phyloP scores from a whole-genome alignment of 352 stramenopile species.

The Pythium aphanidermatum region DNA sequence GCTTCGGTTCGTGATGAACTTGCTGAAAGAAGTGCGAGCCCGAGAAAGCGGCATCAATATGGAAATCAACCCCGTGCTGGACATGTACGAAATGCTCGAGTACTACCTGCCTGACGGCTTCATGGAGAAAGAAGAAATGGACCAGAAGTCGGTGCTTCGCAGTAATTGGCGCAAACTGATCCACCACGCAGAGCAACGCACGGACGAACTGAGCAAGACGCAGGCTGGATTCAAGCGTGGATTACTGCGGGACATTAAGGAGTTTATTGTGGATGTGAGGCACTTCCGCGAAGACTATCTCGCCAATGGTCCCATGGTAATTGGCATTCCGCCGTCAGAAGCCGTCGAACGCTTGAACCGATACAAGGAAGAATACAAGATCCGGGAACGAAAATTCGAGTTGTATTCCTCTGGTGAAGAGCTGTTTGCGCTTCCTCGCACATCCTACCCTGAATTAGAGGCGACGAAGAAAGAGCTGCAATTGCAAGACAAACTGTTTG shows the following conservation, averaged over 20 bases:
- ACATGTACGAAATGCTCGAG: constrained; percentile 98
- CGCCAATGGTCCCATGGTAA: constrained; percentile 96
- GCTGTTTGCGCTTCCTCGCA: constrained; percentile 95
- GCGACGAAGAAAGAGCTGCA: constrained; percentile 97
- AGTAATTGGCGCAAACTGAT: constrained; percentile 98
- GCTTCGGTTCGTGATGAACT: constrained; percentile 96
- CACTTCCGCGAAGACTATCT: constrained; percentile 96
- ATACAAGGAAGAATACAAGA: constrained; percentile 98
- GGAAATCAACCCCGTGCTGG: constrained; percentile 97
- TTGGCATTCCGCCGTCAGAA: constrained; percentile 94
- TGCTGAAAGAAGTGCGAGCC: constrained; percentile 96
- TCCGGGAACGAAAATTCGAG: constrained; percentile 96
- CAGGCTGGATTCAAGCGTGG: constrained; percentile 95
- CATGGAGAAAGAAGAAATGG: constrained; percentile 99
- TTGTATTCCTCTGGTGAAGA: constrained; percentile 96
- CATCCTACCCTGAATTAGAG: constrained; percentile 95
- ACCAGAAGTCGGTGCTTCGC: constrained; percentile 97
- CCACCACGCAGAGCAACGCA: constrained; percentile 90
- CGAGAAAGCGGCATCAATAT: constrained; percentile 97
- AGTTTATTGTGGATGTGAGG: constrained; percentile 96
- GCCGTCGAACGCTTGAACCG: constrained; percentile 95
- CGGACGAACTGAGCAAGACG: constrained; percentile 94
- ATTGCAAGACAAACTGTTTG: constrained; percentile 92
- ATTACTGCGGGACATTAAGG: constrained; percentile 94
- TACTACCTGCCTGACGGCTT: constrained; percentile 92